Base-by-base conservation (phyloP, 495 filamentous ascomycete genomes). In the Talaromyces liani region DNA sequence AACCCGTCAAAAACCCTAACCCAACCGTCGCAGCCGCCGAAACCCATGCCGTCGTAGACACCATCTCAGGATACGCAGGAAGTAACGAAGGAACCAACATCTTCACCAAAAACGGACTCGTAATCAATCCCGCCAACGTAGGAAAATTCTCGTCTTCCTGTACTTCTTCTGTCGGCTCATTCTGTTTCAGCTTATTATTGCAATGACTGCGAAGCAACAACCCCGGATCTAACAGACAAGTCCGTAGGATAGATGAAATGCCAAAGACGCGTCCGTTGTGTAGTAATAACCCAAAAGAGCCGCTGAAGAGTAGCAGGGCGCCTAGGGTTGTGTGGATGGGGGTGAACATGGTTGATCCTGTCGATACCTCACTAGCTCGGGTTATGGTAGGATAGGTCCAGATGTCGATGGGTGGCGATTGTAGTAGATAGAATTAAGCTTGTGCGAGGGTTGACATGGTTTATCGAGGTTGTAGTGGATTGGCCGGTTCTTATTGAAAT, bases 311-410 rank as follows among this genome's bases (percentile, higher is more conserved):
- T 41, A 87, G 68, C 2, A 85, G 63, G 1, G 84, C 83, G 4
- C 84, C 84, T 10, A 85, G 63, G 9, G 80, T 75, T 6, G 84
- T 84, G 61, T 85, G 76, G 10, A 86, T 59, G 0, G 84, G 83
- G 0, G 84, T 86, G 66, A 86, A 86, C 84, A 87, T 87, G 45
- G 16, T 47, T 18, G 7, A 18, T n/a, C 41, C 41, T 49, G 45
- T 12, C 45, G 5, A 3, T 27, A 27, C 1, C 27, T 27, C 2
- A 3, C n/a, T 39, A 6, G 9, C 7, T 18, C 4, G 1, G 4
- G 9, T 5, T 20, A n/a, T n/a, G n/a, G n/a, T n/a, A n/a, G n/a
- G n/a, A n/a, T n/a, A n/a, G n/a, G n/a, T n/a, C n/a, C n/a, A n/a
- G n/a, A n/a, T n/a, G 16, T 49, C n/a, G n/a, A 49, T 0, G 45